Base-by-base conservation (phyloP, 1,139 yeast species). In the Tardiomyces blankii region DNA sequence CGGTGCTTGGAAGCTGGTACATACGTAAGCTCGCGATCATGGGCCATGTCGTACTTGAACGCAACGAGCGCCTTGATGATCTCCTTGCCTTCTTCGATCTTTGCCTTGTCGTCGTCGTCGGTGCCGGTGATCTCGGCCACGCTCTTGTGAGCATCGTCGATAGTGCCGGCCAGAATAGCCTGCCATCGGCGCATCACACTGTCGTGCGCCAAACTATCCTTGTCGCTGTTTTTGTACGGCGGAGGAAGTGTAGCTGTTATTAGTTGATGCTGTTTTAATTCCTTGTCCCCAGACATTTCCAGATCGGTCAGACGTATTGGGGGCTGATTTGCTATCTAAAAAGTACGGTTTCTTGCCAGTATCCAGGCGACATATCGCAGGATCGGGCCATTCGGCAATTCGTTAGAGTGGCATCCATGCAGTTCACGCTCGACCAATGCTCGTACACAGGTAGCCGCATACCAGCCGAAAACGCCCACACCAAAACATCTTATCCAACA, bases 161-260 rank as follows among this genome's bases (percentile, higher is more conserved):
- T 70, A 32, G 80, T 78, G 23, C 81, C 83, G 28, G 76, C 72
- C 43, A 89, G 62, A 54, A 89, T 86, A 46, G 78, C 78, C 32
- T 95, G 94, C 96, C 97, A 91, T 63, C 98, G 79, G 42, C 72
- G 73, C 51, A 77, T 74, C 12, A 86, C 85, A 0, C 97, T 88
- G 32, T 78, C 72, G 59, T 74, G 79, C 9, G 95, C 97, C 62
- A 91, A 91, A 5, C 96, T 83, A 49, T 73, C 74, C 42, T 69
- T 64, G 59, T 87, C 94, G 62, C 75, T 76, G 65, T 85, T 86
- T 55, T 51, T 44, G 53, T 68, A 68, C 12, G 67, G 66, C n/a
- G 53, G 50, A 9, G 58, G 54, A 62, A 49, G 9, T 11, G 28
- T 39, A 13, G 21, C 23, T 39, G 28, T 14, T 12, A 12, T 30